Percentiles rank a stretch among this genome's conserved stretches.
These are phyloP conservation scores for Debaryomyces tyrocola DNA, from an alignment of 805 yeast species.

Conservation along the genomic window DNA sequence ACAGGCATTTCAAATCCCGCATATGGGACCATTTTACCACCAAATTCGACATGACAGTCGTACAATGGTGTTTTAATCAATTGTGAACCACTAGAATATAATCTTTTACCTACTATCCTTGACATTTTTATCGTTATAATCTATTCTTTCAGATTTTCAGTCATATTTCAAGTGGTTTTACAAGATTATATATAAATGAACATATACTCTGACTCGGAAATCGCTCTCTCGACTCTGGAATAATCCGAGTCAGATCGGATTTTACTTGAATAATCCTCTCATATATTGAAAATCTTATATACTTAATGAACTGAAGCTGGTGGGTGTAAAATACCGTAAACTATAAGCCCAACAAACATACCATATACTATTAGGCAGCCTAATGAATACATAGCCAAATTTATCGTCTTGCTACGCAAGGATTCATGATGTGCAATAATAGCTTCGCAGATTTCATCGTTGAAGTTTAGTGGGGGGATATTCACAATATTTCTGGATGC, in stretches of 20 bases:
- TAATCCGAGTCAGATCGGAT: not conserved
- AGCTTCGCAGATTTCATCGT: not conserved
- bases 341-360: not conserved
- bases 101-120: conserved; percentile 13
- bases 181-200: not conserved
- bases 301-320: not conserved
- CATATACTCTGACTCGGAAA: not conserved
- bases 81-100: conserved; percentile 22
- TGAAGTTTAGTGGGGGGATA: not conserved
- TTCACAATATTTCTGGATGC: not conserved
- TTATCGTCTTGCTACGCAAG: not conserved
- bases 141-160: not conserved
- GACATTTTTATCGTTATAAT: not conserved
- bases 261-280: not conserved
- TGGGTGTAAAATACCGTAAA: not conserved
- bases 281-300: not conserved
- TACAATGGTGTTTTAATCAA: conserved; percentile 74
- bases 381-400: not conserved
- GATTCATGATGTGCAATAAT: not conserved
- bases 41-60: conserved; percentile 72
- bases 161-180: not conserved
- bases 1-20: conserved; percentile 98
- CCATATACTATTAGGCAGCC: not conserved
- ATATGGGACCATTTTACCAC: conserved; percentile 92
- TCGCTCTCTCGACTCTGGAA: conserved; percentile 1